Percentiles rank a stretch among this genome's conserved stretches.
Conservation (phyloP, 2,329 filamentous ascomycete species). For the Xylariaceae sp. region DNA sequence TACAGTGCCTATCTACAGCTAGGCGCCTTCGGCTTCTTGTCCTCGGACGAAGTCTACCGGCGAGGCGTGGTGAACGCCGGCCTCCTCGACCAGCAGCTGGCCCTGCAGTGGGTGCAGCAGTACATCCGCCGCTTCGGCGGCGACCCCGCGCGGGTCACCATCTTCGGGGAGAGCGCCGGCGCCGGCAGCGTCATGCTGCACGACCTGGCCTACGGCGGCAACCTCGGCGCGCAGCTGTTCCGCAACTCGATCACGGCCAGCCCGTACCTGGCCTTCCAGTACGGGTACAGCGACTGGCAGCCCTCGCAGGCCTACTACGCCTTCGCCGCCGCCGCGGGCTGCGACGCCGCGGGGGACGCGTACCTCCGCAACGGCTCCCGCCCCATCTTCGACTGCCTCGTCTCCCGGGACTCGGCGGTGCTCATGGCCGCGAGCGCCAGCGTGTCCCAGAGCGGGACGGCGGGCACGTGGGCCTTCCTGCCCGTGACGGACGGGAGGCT, state of each 20-base stretch:
- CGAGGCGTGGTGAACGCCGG: slow-evolving; percentile 36
- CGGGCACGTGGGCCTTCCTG: slow-evolving; percentile 27
- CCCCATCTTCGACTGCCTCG: slow-evolving; percentile 29
- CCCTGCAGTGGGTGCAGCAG: slow-evolving; percentile 44
- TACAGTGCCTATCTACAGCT: too few relatives aligned
- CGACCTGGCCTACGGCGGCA: slow-evolving; percentile 39
- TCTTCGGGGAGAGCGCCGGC: slow-evolving; percentile 47
- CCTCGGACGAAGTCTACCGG: slow-evolving; percentile 34
- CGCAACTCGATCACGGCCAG: slow-evolving; percentile 17
- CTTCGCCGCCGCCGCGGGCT: background rate
- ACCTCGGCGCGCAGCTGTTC: slow-evolving; percentile 36
- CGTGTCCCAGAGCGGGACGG: slow-evolving; percentile 19
- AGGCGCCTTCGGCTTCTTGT: slow-evolving; percentile 39
- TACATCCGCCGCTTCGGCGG: slow-evolving; percentile 47
- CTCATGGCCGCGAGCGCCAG: slow-evolving; percentile 29
- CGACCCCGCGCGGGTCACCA: slow-evolving; percentile 42
- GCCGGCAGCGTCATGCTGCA: slow-evolving; percentile 40
- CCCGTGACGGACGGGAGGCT: slow-evolving; percentile 30
- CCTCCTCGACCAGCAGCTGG: slow-evolving; percentile 42
- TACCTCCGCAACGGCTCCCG: slow-evolving; percentile 28
- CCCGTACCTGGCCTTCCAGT: background rate
- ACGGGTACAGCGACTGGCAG: background rate
- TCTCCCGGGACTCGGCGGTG: slow-evolving; percentile 21
- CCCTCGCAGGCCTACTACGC: background rate
- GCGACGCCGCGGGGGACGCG: background rate